phyloP scores from a whole-genome alignment of 2,329 filamentous ascomycete genomes.

The Claviceps pusilla region DNA sequence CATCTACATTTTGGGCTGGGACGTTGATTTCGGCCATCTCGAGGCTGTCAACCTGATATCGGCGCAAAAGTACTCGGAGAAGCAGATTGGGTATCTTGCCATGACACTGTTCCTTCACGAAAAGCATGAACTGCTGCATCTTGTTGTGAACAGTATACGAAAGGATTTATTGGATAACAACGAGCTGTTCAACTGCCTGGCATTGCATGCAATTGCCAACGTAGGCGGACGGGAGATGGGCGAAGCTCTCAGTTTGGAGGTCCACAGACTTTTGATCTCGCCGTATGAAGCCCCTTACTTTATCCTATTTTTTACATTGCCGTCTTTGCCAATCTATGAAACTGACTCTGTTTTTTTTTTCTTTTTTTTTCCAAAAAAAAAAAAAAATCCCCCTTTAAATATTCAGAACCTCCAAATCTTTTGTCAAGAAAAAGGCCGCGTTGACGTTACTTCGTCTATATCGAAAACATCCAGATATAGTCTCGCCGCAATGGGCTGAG shows the following conservation, averaged over 20 bases:
- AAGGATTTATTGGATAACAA: conserved; percentile 92
- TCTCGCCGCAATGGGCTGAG: conserved; percentile 94
- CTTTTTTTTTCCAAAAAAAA: no score
- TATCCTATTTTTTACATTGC: background rate
- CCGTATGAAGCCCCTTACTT: conserved; percentile 43
- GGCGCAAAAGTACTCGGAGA: conserved; percentile 93
- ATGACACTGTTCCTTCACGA: conserved; percentile 96
- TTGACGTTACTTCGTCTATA: conserved; percentile 85
- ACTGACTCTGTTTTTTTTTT: no score
- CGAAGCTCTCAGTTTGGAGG: conserved; percentile 79
- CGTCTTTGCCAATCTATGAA: background rate
- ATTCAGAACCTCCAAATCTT: conserved; percentile 61
- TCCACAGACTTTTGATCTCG: conserved; percentile 85
- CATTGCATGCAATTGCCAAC: conserved; percentile 93
- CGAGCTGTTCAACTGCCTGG: conserved; percentile 93
- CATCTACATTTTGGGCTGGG: conserved; percentile 97
- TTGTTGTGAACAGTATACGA: conserved; percentile 96
- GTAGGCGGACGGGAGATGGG: conserved; percentile 95
- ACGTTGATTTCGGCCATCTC: conserved; percentile 96
- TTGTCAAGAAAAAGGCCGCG: conserved; percentile 98
- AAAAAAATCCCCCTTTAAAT: background rate
- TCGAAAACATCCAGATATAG: conserved; percentile 83
- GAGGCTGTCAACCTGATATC: conserved; percentile 97
- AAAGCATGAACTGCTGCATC: conserved; percentile 84
- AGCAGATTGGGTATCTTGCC: conserved; percentile 96